Percentiles rank a stretch among this genome's conserved stretches.
These are phyloP conservation scores for Microthlaspi erraticum DNA, from an alignment of 345 rosid species.

Conservation along the genomic window DNA sequence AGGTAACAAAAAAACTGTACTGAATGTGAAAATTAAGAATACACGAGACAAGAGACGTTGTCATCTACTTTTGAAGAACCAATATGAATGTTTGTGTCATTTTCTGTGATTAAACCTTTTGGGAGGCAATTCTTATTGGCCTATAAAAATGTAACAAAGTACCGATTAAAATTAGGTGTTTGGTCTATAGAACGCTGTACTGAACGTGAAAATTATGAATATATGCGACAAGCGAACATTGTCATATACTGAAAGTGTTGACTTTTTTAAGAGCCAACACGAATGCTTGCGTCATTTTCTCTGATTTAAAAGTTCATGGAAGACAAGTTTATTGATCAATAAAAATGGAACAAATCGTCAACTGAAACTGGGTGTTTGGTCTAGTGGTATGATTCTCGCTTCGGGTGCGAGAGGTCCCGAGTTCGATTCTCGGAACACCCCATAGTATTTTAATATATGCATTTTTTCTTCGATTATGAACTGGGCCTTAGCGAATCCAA, in stretches of 20 bases:
- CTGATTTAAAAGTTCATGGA: no score
- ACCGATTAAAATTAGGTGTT: neutral
- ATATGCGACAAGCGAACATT: no score
- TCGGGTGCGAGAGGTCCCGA: constrained; percentile 93
- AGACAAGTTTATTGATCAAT: no score
- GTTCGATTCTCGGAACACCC: constrained; percentile 83
- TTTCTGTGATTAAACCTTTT: neutral
- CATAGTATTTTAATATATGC: neutral
- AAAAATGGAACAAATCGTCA: no score
- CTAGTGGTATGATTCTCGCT: constrained; percentile 96
- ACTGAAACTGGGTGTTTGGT: constrained; percentile 50
- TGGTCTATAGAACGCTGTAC: neutral
- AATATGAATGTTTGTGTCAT: neutral
- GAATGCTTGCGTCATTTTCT: no score
- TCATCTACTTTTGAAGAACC: constrained; percentile 20
- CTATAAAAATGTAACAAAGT: no score
- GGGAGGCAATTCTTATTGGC: no score
- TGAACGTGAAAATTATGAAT: no score
- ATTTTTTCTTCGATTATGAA: no score
- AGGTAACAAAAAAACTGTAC: neutral
- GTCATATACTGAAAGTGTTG: no score
- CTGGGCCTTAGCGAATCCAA: constrained; percentile 1
- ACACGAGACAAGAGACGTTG: constrained; percentile 23
- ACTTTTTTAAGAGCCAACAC: no score
- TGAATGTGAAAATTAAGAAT: constrained; percentile 13